phyloP scores from a whole-genome alignment of 1,284 basidiomycete genomes.

The Cutaneotrichosporon dermatis region DNA sequence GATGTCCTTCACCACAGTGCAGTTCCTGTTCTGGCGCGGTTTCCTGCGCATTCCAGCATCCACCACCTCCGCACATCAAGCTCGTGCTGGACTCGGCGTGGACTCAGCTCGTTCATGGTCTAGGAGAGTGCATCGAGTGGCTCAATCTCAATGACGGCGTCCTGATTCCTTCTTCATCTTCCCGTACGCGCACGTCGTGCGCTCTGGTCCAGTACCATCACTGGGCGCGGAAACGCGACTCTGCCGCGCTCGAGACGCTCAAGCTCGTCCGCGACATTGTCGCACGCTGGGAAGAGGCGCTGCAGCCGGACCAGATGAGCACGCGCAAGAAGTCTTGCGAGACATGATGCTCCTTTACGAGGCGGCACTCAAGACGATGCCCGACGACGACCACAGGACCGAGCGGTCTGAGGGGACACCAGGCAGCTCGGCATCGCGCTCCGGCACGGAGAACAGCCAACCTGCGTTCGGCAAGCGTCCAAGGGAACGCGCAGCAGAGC shows the following conservation, averaged over 20 bases:
- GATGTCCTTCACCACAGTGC: constrained; percentile 76
- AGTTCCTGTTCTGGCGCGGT: constrained; percentile 72
- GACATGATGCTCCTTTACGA: constrained; percentile 91
- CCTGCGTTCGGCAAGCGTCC: constrained; percentile 4
- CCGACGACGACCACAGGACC: constrained; percentile 28
- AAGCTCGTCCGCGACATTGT: constrained; percentile 76
- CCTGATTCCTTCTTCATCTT: constrained; percentile 84
- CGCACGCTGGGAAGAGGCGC: constrained; percentile 68
- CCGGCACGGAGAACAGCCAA: constrained; percentile 25
- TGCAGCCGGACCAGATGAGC: constrained; percentile 72
- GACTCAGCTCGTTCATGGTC: constrained; percentile 68
- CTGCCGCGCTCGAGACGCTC: constrained; percentile 66
- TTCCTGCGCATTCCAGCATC: constrained; percentile 94
- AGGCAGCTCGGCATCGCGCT: constrained; percentile 14
- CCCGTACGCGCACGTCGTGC: constrained; percentile 80
- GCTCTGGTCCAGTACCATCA: constrained; percentile 63
- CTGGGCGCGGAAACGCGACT: constrained; percentile 76
- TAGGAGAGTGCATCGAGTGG: constrained; percentile 81
- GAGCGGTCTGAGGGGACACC: constrained; percentile 45
- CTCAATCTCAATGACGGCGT: constrained; percentile 70
- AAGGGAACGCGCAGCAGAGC: constrained; percentile 2
- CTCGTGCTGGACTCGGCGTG: constrained; percentile 76
- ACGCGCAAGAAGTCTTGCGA: constrained; percentile 71
- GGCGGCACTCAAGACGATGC: constrained; percentile 67
- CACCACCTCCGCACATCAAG: constrained; percentile 75